Percentiles rank a stretch among this genome's conserved stretches.
These are phyloP conservation scores for Hymenoscyphus occultus DNA, from an alignment of 2,329 filamentous ascomycete species.

Conservation along the genomic window DNA sequence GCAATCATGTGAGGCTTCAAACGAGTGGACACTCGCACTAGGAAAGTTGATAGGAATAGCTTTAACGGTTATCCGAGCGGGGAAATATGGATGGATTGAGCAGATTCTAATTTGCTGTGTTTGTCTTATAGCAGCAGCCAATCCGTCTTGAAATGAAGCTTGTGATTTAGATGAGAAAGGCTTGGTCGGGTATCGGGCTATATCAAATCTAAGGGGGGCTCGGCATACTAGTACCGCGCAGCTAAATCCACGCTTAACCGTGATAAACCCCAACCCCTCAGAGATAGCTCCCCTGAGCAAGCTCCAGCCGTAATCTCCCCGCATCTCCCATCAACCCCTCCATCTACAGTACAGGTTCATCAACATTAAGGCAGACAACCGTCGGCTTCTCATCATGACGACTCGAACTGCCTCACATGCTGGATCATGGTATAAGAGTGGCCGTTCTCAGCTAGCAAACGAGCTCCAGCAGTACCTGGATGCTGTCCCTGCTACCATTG, in stretches of 20 bases:
- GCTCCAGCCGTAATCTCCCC: not conserved
- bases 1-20: too few relatives aligned
- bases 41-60: too few relatives aligned
- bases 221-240: not conserved
- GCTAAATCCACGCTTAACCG: not conserved
- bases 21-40: too few relatives aligned
- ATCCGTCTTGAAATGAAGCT: too few relatives aligned
- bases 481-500: constrained; percentile 63
- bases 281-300: not conserved
- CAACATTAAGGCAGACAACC: not conserved
- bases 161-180: too few relatives aligned
- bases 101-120: too few relatives aligned
- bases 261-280: not conserved
- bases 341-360: not conserved
- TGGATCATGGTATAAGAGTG: constrained; percentile 79
- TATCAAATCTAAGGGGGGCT: too few relatives aligned
- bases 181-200: too few relatives aligned
- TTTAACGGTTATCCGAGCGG: too few relatives aligned
- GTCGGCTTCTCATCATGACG: constrained; percentile 30
- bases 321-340: not conserved
- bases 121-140: too few relatives aligned
- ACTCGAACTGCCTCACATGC: constrained; percentile 69
- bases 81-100: too few relatives aligned
- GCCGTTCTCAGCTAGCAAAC: constrained; percentile 54
- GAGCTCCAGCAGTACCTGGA: constrained; percentile 76